Base-by-base conservation (phyloP, 371 early-diverging fungal species). In the Mucor plumbeus region DNA sequence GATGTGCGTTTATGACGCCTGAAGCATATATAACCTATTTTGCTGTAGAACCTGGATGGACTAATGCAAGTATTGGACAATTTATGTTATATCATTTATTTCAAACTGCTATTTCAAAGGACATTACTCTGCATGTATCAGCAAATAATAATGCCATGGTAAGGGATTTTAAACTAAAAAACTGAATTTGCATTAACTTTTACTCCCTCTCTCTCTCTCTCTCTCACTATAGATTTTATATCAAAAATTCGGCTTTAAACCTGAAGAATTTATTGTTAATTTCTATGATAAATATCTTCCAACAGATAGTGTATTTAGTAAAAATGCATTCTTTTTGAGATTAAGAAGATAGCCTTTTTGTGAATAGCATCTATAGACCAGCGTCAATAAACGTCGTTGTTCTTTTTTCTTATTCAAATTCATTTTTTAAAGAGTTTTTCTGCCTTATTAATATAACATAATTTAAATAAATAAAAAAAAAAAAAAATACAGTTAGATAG, bases 121-220 rank as follows among this genome's bases (percentile, higher is more conserved):
- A 97, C 69, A 83, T 97, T 31, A 96, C 95, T 0, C 85, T 97
- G 43, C 98, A 97, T 79, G 98, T 97, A 5, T 92, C 93, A 34
- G 96, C 97, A 4, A 95, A 91, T 61, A 97, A 97, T 65, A 87
- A 86, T 43, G 97, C 98, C n/a, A 92, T 96, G 96, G 90, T 95
- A 80, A 58, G 59, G 43, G 5, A 2, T 43, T 14, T 43, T 15
- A 5, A 14, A 5, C 10, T 11, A n/a, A 43, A 8, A 15, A n/a
- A 5, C 5, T 44, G n/a, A 9, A 55, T 15, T 57, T 7, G 43
- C 21, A 17, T 31, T 40, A 26, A 26, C 26, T 26, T 26, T 26
- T 26, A 26, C 26, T 26, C 26, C 3, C 26, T 26, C 26, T 26
- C 26, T 26, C 26, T 26, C 26, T 26, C 26, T 26, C 26, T 26